Base-by-base conservation (phyloP, 345 rosid genomes). In the Abelmoschus esculentus region DNA sequence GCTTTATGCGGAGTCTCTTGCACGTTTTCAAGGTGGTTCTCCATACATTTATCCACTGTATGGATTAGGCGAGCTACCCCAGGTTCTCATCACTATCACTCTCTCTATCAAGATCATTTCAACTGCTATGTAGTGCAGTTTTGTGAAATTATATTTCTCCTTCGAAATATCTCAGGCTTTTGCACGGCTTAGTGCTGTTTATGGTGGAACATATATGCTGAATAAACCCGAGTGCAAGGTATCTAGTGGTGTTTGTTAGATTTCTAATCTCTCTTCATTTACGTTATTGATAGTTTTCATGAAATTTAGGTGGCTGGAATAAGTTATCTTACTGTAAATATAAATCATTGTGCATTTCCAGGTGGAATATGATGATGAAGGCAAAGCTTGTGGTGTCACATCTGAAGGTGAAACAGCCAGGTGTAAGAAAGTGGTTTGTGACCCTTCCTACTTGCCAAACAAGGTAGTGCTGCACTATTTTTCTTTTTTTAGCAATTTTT, bases 341-440 rank as follows among this genome's bases (percentile, higher is more conserved):
- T 38, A 71, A 11, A 69, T 75, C 52, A 70, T 54, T 74, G 44
- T 73, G 15, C 70, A 32, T 55, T 77, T 61, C 67, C 84, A 96
- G 98, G 98, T 90, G 22, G 97, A 90, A 81, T 96, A 89, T 3
- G 79, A 96, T 40, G 92, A 83, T 56, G 96, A 90, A 82, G 96
- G 99, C 31, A 83, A 86, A 80, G 99, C 83, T 71, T 2, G 13
- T 47, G 99, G 98, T 75, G 99, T 96, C 60, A 90, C 98, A 31
- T 95, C 99, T 10, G 99, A 91, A 80, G 97, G 99, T 61, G 96
- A 88, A 86, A 96, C 99, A 72, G 99, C 98, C n/a, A 87, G 69
- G 80, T 89, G 98, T 86, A 90, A 90, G 78, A 96, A 92, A 81
- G 90, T 92, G 80, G 99, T 96, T 63, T 92, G 99, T 22, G 98